A percentile compares a stretch with the other conserved stretches of the same genome.
phyloP scores from a whole-genome alignment of 768 basidiomycete genomes.

The Lyophyllum atratum region DNA sequence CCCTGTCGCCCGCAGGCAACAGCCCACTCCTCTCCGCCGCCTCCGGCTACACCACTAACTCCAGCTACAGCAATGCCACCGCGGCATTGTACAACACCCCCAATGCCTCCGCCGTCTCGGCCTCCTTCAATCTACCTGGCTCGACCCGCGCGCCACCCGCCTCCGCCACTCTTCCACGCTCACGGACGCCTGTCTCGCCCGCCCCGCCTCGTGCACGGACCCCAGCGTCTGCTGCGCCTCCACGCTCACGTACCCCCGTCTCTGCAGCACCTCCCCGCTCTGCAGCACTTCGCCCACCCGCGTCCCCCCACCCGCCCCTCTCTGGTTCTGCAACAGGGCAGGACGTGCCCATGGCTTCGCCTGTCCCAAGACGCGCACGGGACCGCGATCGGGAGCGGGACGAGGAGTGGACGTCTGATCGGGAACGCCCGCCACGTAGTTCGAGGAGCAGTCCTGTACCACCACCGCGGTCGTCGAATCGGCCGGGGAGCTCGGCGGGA shows the following conservation, averaged over 20 bases:
- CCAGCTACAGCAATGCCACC: slow-evolving; percentile 9
- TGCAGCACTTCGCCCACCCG: slow-evolving; percentile 9
- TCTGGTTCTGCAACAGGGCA: slow-evolving; percentile 10
- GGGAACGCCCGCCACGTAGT: slow-evolving; percentile 32
- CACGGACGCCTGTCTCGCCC: slow-evolving; percentile 22
- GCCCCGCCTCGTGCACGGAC: slow-evolving; percentile 70
- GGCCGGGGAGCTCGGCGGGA: slow-evolving; percentile 53
- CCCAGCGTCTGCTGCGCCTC: slow-evolving; percentile 19
- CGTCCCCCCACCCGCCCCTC: slow-evolving; percentile 22
- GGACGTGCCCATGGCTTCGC: slow-evolving; percentile 31
- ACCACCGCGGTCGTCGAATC: slow-evolving; percentile 66
- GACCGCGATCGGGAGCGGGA: slow-evolving; percentile 19
- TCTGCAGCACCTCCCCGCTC: slow-evolving; percentile 17
- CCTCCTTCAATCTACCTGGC: slow-evolving; percentile 9
- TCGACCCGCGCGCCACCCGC: slow-evolving; percentile 9
- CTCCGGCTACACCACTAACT: slow-evolving; percentile 16
- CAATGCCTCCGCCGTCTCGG: slow-evolving; percentile 12
- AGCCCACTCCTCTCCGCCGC: slow-evolving; percentile 19
- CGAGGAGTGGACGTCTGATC: slow-evolving; percentile 16
- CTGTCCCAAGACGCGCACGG: slow-evolving; percentile 31
- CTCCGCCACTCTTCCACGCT: slow-evolving; percentile 10
- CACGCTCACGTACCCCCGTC: slow-evolving; percentile 18
- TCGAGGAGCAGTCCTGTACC: slow-evolving; percentile 49
- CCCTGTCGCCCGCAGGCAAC: slow-evolving; percentile 17
- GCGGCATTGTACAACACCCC: slow-evolving; percentile 15